Base-by-base conservation (phyloP, 805 yeast genomes). In the Cyberlindnera maclurae region DNA sequence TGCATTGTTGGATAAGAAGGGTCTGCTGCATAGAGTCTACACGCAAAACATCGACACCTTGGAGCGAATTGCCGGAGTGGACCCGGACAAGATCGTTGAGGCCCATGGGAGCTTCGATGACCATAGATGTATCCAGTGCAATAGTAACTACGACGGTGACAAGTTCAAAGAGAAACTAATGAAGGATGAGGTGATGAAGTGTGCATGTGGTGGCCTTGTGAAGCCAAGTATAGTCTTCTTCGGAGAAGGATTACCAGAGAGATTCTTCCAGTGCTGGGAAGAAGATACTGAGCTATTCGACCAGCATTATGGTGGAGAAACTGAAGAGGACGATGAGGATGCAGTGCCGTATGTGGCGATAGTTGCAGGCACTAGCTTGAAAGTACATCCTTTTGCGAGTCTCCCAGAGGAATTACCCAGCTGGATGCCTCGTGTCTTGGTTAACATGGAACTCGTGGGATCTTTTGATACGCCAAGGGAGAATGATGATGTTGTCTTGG, bases 221-320 rank as follows among this genome's bases (percentile, higher is more conserved):
- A 90, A 90, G 55, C 98, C 97, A 0, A 90, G 85, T 52, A 93
- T 90, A 49, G 96, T 88, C 1, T 90, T 90, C 53, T 93, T 88
- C 63, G 97, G 97, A 4, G 98, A 90, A 58, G 73, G 79, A 2
- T 66, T 90, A 20, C 97, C 97, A 0, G 51, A 50, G 2, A 63
- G 65, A 39, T 85, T 88, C 52, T 89, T 83, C 58, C 73, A 75
- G 3, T 50, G 59, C 11, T 79, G 93, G 83, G 90, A 82, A 4
- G 46, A 57, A 12, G 83, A 77, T 50, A 42, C 54, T 2, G 44
- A 45, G 1, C 39, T 36, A 9, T 30, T 49, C 45, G 45, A 40
- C 43, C 36, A 34, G n/a, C n/a, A 39, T 42, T 22, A 12, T 20
- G 15, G 7, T 12, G 16, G 24, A 10, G 24, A 7, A 11, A 11